Conservation (phyloP, 805 yeast species). For the Tetrapisispora iriomotensis region DNA sequence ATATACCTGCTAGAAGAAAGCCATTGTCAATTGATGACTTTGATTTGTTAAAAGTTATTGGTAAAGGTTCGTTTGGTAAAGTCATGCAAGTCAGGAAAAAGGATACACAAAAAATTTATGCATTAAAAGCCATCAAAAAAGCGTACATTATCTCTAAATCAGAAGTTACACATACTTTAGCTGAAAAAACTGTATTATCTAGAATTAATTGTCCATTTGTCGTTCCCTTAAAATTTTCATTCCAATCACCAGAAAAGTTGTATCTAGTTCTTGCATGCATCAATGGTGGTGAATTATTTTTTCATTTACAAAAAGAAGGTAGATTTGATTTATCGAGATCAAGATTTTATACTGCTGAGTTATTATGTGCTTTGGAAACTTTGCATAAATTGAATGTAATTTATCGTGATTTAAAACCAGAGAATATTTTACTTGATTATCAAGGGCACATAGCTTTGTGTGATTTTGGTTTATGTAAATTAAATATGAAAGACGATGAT, state of each 20-base stretch:
- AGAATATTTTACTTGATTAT: constrained; percentile 82
- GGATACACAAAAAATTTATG: constrained; percentile 88
- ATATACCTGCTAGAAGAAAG: constrained; percentile 52
- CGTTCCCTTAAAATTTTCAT: constrained; percentile 88
- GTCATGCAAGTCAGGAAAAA: constrained; percentile 96
- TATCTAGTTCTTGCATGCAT: constrained; percentile 84
- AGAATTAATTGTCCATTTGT: constrained; percentile 88
- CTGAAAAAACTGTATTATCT: constrained; percentile 89
- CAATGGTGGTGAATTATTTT: constrained; percentile 92
- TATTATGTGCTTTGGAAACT: constrained; percentile 83
- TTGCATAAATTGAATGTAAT: constrained; percentile 84
- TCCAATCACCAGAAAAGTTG: constrained; percentile 84
- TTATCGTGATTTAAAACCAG: constrained; percentile 91
- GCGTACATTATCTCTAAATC: constrained; percentile 85
- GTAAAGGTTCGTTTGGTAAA: constrained; percentile 95
- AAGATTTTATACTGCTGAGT: constrained; percentile 86
- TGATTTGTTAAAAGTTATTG: constrained; percentile 84
- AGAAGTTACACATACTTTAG: constrained; percentile 91
- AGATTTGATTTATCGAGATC: constrained; percentile 79
- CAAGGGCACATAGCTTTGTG: constrained; percentile 96
- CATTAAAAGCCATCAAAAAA: constrained; percentile 83
- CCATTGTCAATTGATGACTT: constrained; percentile 81
- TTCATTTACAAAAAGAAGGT: constrained; percentile 84
- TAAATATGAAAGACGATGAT: constrained; percentile 83
- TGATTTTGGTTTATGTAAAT: constrained; percentile 91